A percentile compares a stretch with the other conserved stretches of the same genome.
phyloP scores from a whole-genome alignment of 306 rosid species.

The cucumber (Cucumis sativus) region DNA sequence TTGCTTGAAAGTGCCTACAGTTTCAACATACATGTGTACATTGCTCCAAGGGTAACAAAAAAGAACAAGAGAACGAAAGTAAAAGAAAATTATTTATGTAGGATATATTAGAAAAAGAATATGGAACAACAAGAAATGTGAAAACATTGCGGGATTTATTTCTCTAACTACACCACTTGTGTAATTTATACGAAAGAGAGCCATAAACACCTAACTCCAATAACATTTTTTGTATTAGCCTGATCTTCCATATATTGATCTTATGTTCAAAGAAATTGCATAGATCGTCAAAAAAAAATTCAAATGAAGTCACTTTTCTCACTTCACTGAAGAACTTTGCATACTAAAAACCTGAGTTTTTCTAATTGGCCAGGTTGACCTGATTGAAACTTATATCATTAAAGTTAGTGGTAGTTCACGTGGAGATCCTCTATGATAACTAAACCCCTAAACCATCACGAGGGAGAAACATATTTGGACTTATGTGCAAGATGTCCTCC shows the following conservation, averaged over 20 bases:
- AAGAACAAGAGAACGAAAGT: background rate
- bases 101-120: background rate
- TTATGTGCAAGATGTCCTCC: background rate
- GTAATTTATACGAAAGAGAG: background rate
- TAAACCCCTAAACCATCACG: background rate
- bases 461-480: background rate
- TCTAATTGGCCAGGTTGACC: background rate
- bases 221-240: background rate
- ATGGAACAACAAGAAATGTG: background rate
- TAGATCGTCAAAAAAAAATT: background rate
- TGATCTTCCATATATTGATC: background rate
- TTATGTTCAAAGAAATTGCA: background rate
- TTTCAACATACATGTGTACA: background rate
- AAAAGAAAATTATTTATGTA: background rate
- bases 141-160: background rate
- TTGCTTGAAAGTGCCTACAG: background rate
- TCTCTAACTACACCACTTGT: background rate
- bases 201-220: background rate
- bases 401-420: background rate
- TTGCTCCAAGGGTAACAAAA: background rate
- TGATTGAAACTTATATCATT: background rate
- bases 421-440: background rate
- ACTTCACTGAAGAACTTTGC: background rate
- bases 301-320: background rate
- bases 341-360: background rate